Conservation (phyloP, 108 stramenopile genomes). For the Ochromonas danica region DNA sequence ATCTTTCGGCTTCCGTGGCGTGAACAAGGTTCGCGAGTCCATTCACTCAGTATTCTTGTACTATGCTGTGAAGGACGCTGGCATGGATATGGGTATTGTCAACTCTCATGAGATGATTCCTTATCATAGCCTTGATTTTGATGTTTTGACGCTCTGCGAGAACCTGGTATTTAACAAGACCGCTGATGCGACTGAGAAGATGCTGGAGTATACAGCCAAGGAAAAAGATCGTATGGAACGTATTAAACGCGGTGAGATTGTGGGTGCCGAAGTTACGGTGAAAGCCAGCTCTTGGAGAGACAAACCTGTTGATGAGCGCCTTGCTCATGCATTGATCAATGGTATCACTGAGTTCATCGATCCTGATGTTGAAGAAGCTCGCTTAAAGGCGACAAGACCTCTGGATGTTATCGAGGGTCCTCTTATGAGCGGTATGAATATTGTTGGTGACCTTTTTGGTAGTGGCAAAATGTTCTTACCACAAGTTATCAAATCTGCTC, state of each 20-base stretch:
- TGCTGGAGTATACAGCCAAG: conserved; percentile 33
- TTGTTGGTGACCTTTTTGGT: conserved; percentile 98
- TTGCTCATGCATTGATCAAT: conserved; percentile 92
- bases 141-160: conserved; percentile 73
- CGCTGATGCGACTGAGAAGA: conserved; percentile 79
- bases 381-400: conserved; percentile 59
- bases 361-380: conserved; percentile 75
- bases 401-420: conserved; percentile 99
- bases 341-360: conserved; percentile 92
- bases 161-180: conserved; percentile 62
- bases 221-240: conserved; percentile 59
- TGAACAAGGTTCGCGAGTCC: conserved; percentile 85
- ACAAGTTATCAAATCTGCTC: conserved; percentile 99
- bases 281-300: conserved; percentile 79
- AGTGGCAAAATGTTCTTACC: conserved; percentile 99
- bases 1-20: conserved; percentile 92
- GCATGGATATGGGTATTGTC: conserved; percentile 99
- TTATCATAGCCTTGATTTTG: conserved; percentile 76
- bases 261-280: conserved; percentile 58
- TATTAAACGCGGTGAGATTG: conserved; percentile 66
- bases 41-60: conserved; percentile 97
- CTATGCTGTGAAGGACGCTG: conserved; percentile 77
- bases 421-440: conserved; percentile 99
- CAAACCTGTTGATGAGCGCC: conserved; percentile 73
- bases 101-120: conserved; percentile 89